These are phyloP conservation scores for Glarea lozoyensis DNA, from an alignment of 495 filamentous ascomycete genomes.

Conservation along the genomic window DNA sequence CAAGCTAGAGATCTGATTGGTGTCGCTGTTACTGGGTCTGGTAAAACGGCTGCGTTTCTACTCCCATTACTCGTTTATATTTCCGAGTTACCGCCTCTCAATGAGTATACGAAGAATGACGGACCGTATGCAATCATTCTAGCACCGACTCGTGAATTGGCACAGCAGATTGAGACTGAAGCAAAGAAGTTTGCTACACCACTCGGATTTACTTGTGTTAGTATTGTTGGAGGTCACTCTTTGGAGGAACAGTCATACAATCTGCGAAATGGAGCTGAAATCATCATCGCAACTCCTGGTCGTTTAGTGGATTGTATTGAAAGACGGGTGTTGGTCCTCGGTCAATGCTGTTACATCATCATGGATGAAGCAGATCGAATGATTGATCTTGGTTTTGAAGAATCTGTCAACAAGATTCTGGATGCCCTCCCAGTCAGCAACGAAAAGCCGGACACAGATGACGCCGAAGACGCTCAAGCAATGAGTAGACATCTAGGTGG, in stretches of 20 bases:
- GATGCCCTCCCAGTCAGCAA: slow-evolving; percentile 93
- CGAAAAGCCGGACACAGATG: slow-evolving; percentile 93
- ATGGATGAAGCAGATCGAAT: slow-evolving; percentile 97
- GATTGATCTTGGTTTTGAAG: slow-evolving; percentile 98
- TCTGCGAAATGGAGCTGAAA: slow-evolving; percentile 91
- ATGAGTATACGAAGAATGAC: slow-evolving; percentile 86
- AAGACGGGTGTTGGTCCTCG: slow-evolving; percentile 80
- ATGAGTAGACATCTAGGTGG: slow-evolving; percentile 80
- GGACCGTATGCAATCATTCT: slow-evolving; percentile 95
- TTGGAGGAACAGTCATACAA: slow-evolving; percentile 92
- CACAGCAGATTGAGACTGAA: slow-evolving; percentile 94
- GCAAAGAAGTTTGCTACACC: slow-evolving; percentile 88
- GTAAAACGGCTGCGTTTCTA: slow-evolving; percentile 95
- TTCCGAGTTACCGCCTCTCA: slow-evolving; percentile 75
- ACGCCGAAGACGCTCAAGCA: slow-evolving; percentile 74
- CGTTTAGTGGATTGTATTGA: slow-evolving; percentile 97
- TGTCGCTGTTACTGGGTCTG: slow-evolving; percentile 96
- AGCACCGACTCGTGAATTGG: slow-evolving; percentile 95
- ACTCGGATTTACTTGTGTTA: slow-evolving; percentile 90
- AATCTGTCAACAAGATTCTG: slow-evolving; percentile 95
- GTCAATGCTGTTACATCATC: slow-evolving; percentile 96
- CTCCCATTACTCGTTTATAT: slow-evolving; percentile 96
- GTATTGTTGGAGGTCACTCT: slow-evolving; percentile 93
- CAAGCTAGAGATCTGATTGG: slow-evolving; percentile 93
- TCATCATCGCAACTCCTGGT: slow-evolving; percentile 96